Conservation (phyloP, 2,329 filamentous ascomycete genomes). For the Diaporthe ilicicola region DNA sequence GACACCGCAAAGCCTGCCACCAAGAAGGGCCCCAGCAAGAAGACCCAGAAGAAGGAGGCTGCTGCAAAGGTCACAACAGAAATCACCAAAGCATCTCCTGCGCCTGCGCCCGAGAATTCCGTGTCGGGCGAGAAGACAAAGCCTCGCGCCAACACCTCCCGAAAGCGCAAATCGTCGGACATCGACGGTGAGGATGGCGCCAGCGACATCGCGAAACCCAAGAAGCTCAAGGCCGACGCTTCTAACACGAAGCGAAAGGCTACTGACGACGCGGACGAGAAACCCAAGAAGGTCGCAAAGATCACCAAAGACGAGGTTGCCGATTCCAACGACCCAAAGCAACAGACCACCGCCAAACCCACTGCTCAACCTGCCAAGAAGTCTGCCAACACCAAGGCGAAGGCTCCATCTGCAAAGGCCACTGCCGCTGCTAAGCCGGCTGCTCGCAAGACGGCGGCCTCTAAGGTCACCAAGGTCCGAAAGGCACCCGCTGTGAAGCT, state of each 20-base stretch:
- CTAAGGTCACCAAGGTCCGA: slow-evolving; percentile 9
- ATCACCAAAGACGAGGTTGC: background rate
- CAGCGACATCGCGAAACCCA: background rate
- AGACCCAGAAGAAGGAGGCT: background rate
- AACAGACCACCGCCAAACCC: slow-evolving; percentile 13
- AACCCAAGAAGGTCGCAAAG: background rate
- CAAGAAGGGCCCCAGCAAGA: background rate
- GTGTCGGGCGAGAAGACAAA: slow-evolving; percentile 34
- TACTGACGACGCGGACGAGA: background rate
- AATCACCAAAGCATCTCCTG: background rate
- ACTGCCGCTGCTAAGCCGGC: slow-evolving; percentile 35
- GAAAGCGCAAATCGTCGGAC: slow-evolving; percentile 58
- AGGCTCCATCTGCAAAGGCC: slow-evolving; percentile 38
- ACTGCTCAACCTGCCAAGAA: slow-evolving; percentile 1
- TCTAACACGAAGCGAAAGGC: slow-evolving; percentile 19
- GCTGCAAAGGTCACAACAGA: slow-evolving; percentile 36
- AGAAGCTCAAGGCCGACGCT: slow-evolving; percentile 13
- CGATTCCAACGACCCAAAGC: background rate
- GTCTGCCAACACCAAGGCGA: slow-evolving; percentile 30
- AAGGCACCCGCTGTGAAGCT: background rate
- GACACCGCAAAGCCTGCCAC: slow-evolving; percentile 19
- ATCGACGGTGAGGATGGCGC: slow-evolving; percentile 37
- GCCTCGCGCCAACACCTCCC: slow-evolving; percentile 32
- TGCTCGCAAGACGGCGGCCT: slow-evolving; percentile 25
- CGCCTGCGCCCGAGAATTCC: slow-evolving; percentile 17